Percentiles rank a stretch among this genome's conserved stretches.
phyloP scores from a whole-genome alignment of 164 flowering plant species.

The Stephania cephalantha region DNA sequence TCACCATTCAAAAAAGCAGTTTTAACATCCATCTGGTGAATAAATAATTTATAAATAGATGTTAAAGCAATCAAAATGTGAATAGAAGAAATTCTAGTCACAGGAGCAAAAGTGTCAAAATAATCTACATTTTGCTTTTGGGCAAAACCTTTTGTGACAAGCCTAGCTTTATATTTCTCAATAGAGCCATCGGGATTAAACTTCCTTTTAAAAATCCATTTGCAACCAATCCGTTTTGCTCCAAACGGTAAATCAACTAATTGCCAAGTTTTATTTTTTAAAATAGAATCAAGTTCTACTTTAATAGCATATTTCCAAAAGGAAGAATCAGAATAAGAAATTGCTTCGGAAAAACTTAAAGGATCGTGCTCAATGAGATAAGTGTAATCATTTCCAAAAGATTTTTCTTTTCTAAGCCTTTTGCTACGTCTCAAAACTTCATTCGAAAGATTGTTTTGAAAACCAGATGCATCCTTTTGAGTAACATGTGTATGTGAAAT shows the following conservation, averaged over 20 bases:
- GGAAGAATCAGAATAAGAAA: no score
- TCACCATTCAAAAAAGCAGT: background rate
- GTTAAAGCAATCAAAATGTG: background rate
- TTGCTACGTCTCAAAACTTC: no score
- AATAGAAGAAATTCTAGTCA: background rate
- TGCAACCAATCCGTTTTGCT: background rate
- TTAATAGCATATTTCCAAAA: constrained; percentile 2
- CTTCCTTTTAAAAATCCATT: constrained; percentile 2
- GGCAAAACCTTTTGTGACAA: background rate
- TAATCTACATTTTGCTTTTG: background rate
- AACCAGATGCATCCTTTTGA: no score
- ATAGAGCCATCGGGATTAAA: background rate
- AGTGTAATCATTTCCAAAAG: no score
- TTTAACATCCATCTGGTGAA: constrained; percentile 1
- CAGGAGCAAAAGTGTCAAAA: background rate
- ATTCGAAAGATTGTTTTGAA: no score
- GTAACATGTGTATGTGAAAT: no score
- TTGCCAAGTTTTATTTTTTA: background rate
- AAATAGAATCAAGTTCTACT: background rate
- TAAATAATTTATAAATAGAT: background rate
- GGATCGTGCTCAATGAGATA: no score
- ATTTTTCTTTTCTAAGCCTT: no score
- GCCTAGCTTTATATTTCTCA: background rate
- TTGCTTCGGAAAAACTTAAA: no score
- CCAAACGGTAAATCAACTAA: background rate